Percentiles rank a stretch among this genome's conserved stretches.
phyloP scores from a whole-genome alignment of 2,329 filamentous ascomycete species.

The Chaetothyriales sp. region DNA sequence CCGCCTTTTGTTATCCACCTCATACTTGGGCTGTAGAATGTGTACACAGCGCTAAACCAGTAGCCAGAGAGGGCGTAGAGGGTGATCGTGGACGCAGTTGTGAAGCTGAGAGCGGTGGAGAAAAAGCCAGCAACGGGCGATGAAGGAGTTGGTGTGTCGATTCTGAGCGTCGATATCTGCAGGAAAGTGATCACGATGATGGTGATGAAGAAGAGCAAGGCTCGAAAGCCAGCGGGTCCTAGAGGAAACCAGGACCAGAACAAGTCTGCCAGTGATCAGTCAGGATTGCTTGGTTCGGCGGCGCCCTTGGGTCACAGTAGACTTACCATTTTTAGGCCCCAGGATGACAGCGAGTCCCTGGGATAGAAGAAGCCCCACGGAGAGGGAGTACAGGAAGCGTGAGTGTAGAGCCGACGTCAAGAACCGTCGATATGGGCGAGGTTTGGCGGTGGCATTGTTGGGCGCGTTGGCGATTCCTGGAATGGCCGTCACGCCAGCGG shows the following conservation, averaged over 20 bases:
- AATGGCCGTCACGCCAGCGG: background rate
- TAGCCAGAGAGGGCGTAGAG: constrained; percentile 68
- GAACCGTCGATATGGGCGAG: constrained; percentile 63
- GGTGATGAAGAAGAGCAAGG: constrained; percentile 59
- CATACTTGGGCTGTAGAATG: constrained; percentile 56
- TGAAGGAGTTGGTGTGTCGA: constrained; percentile 54
- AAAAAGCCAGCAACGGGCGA: constrained; percentile 51
- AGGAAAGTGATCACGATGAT: constrained; percentile 67
- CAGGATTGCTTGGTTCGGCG: background rate
- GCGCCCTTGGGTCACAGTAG: background rate
- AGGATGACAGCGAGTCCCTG: constrained; percentile 59
- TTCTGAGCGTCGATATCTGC: constrained; percentile 69
- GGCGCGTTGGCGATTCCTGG: background rate
- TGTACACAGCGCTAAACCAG: constrained; percentile 66
- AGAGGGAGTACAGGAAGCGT: constrained; percentile 65
- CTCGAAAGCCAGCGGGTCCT: constrained; percentile 57
- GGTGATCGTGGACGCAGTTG: constrained; percentile 52
- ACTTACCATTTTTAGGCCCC: constrained; percentile 42
- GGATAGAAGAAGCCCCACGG: constrained; percentile 53
- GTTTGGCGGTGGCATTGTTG: constrained; percentile 1
- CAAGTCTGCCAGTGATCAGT: constrained; percentile 31
- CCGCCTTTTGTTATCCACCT: constrained; percentile 57
- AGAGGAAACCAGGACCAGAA: constrained; percentile 81
- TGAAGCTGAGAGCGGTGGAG: constrained; percentile 41
- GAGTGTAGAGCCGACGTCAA: constrained; percentile 76